phyloP scores from a whole-genome alignment of 2,329 filamentous ascomycete genomes.

The Calonectria pauciramosa region DNA sequence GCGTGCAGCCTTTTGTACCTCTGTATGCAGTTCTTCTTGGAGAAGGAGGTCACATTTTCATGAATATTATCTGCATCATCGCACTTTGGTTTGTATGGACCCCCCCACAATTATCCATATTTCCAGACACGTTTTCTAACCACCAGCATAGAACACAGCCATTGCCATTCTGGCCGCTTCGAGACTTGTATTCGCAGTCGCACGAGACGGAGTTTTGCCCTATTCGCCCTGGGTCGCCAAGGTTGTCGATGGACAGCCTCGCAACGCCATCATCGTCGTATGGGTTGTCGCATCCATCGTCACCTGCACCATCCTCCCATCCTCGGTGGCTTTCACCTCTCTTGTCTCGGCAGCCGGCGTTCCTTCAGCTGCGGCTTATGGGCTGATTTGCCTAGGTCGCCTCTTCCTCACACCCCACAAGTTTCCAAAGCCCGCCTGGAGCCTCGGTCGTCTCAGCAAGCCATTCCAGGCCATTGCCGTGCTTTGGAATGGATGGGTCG shows the following conservation, averaged over 20 bases:
- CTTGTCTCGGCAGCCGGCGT: slow-evolving; percentile 67
- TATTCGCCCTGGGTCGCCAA: slow-evolving; percentile 70
- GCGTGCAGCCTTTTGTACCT: slow-evolving; percentile 70
- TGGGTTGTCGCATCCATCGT: slow-evolving; percentile 67
- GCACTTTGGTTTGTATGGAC: slow-evolving; percentile 64
- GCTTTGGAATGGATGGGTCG: slow-evolving; percentile 65
- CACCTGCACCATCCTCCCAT: slow-evolving; percentile 71
- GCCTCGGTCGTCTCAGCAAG: slow-evolving; percentile 58
- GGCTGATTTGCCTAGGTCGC: slow-evolving; percentile 63
- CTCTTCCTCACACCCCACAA: slow-evolving; percentile 61
- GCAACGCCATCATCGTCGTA: slow-evolving; percentile 72
- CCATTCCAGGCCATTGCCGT: slow-evolving; percentile 62
- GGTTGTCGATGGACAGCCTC: slow-evolving; percentile 68
- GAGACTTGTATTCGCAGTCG: slow-evolving; percentile 73
- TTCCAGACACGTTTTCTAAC: background rate
- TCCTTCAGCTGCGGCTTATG: slow-evolving; percentile 65
- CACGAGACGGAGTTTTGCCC: slow-evolving; percentile 71
- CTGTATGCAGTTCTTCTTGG: slow-evolving; percentile 70
- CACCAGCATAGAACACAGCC: slow-evolving; percentile 63
- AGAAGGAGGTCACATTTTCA: slow-evolving; percentile 69
- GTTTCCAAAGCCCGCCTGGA: slow-evolving; percentile 63
- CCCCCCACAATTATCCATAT: background rate
- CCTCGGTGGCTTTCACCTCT: slow-evolving; percentile 66
- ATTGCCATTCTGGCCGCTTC: slow-evolving; percentile 72
- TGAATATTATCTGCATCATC: slow-evolving; percentile 70